These are phyloP conservation scores for Rossbeevera mucosa DNA, from an alignment of 768 basidiomycete genomes.

Conservation along the genomic window DNA sequence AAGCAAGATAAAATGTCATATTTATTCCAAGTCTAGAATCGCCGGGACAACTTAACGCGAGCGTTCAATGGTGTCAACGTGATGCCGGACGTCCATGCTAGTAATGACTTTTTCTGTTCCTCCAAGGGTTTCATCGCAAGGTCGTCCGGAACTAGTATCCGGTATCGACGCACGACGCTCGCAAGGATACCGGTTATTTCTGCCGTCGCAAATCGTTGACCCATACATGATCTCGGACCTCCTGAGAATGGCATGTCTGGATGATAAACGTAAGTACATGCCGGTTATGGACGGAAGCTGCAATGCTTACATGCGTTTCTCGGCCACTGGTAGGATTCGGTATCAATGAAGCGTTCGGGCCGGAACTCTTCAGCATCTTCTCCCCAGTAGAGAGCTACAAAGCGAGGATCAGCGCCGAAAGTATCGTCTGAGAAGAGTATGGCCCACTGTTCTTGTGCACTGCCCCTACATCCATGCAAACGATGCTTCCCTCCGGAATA, in stretches of 20 bases:
- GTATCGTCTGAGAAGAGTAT: not conserved
- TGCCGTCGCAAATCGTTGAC: conserved; percentile 44
- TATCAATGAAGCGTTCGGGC: conserved; percentile 50
- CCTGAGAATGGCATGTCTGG: conserved; percentile 43
- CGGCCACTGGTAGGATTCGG: conserved; percentile 33
- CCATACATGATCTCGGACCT: conserved; percentile 46
- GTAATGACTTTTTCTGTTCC: conserved; percentile 32
- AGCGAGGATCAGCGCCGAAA: not conserved
- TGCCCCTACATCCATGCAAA: conserved; percentile 40
- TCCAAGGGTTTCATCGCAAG: conserved; percentile 25
- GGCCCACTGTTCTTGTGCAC: conserved; percentile 44
- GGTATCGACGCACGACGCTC: conserved; percentile 38
- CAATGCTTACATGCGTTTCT: conserved; percentile 13
- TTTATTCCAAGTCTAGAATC: conserved; percentile 1
- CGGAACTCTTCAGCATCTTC: conserved; percentile 41
- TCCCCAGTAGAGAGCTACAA: conserved; percentile 47
- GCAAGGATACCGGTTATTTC: conserved; percentile 43
- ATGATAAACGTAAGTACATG: not conserved
- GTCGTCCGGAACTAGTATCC: conserved; percentile 37
- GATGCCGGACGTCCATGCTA: conserved; percentile 36
- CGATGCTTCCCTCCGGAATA: conserved; percentile 36
- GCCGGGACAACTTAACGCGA: conserved; percentile 20
- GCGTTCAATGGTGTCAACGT: conserved; percentile 33
- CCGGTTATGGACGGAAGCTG: not conserved
- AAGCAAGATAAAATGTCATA: not conserved